These are phyloP conservation scores for Stipa capillata DNA, from an alignment of 176 grass and related monocot genomes.

Conservation along the genomic window DNA sequence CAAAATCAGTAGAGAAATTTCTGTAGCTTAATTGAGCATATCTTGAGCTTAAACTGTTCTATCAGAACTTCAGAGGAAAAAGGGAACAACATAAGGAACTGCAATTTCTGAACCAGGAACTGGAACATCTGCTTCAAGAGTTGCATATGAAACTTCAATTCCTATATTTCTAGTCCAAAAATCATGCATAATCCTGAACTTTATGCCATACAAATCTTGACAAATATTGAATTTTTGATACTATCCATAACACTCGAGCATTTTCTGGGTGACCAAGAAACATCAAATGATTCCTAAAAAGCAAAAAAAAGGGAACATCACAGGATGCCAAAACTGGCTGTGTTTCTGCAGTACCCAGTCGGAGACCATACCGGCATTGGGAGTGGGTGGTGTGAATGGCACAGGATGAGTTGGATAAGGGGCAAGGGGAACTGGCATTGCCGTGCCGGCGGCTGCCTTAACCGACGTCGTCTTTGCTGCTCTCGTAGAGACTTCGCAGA, in stretches of 20 bases:
- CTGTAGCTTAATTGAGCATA: neutral
- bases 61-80: neutral
- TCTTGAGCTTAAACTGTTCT: neutral
- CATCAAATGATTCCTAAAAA: neutral
- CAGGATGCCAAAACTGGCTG: neutral
- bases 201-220: neutral
- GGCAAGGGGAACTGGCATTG: slow-evolving; percentile 96
- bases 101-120: slow-evolving; percentile 15
- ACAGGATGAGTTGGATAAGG: slow-evolving; percentile 71
- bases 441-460: slow-evolving; percentile 39
- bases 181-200: neutral
- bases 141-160: neutral
- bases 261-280: neutral
- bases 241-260: neutral
- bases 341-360: neutral
- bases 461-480: slow-evolving; percentile 6
- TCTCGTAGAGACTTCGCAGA: neutral
- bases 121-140: neutral
- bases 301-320: neutral
- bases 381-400: slow-evolving; percentile 59
- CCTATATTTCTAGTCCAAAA: neutral
- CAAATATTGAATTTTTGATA: neutral
- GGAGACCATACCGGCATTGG: slow-evolving; percentile 56
- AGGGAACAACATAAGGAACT: neutral
- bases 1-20: slow-evolving; percentile 12